Evolutionary conservation across 176 grass and related monocot genomes (phyloP), one percentile per base, ranked within the genome.

Genomic region (Oryza brachyantha): DNA sequence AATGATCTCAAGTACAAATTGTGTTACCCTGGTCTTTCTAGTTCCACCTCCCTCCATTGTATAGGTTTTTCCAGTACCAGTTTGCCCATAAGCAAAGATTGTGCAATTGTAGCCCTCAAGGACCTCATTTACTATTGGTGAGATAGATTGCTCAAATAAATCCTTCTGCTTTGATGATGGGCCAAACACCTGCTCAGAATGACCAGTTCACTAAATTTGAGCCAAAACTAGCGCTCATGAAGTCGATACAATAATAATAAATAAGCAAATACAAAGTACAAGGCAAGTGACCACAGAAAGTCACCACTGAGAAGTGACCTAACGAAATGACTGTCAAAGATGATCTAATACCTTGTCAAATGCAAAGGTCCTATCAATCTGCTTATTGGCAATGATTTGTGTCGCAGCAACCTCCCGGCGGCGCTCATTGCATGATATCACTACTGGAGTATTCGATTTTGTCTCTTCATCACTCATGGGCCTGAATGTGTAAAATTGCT

Each of bases 51-150:
- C 96, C 84, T 99, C 96, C 96, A 99, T 99, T 37, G 96, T 99
- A 48, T 99, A 99, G 28, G 96, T 99, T 84, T 99, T 99, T 14
- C 96, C 96, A 0, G 96, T 99, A 71, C 96, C 96, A 14, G 96
- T 99, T 74, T 99, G 96, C 0, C 96, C 96, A 81, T 99, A 99
- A 14, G 96, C 96, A n/a, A 99, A 99, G 86, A 99, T 99, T 59
- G 96, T 99, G 72, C 96, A 99, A 64, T 99, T 99, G 58, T 99
- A 99, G 61, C 96, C 96, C 58, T 99, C 96, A 73, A 99, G 92
- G 65, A 99, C 96, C 72, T 99, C 96, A 91, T 99, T 83, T 38
- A 99, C 96, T 73, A 99, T 95, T 3, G 96, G 96, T 57, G 92
- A 95, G 58, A 99, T 89, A 78, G 96, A 92, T 70, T 91, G 96